Percentiles rank a stretch among this genome's conserved stretches.
Conservation (phyloP, 192 early-diverging fungal species). For the Physocladia obscura region DNA sequence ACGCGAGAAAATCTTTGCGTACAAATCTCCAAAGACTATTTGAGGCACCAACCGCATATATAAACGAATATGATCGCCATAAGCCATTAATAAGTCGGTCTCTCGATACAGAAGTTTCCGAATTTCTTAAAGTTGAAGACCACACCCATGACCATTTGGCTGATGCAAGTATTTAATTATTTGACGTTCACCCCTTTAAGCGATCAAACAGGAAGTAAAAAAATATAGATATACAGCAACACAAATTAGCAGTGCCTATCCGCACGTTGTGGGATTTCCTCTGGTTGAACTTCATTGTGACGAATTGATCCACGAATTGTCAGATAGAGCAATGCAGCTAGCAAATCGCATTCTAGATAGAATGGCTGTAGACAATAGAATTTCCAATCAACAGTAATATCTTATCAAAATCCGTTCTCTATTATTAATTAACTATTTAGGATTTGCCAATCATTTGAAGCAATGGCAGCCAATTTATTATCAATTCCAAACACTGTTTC, state of each 20-base stretch:
- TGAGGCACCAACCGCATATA: constrained; percentile 45
- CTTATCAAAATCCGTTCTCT: not conserved
- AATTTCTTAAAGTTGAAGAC: constrained; percentile 48
- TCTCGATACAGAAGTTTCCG: constrained; percentile 44
- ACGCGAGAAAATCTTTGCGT: constrained; percentile 37
- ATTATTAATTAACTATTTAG: constrained; percentile 19
- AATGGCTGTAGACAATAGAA: constrained; percentile 41
- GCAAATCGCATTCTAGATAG: constrained; percentile 50
- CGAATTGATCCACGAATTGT: constrained; percentile 50
- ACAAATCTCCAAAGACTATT: constrained; percentile 36
- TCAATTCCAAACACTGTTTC: constrained; percentile 53
- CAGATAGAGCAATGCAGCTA: constrained; percentile 45
- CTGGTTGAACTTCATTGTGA: constrained; percentile 56
- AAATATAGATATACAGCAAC: constrained; percentile 40
- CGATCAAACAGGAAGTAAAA: constrained; percentile 40
- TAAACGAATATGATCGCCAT: constrained; percentile 55
- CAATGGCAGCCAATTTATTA: constrained; percentile 44
- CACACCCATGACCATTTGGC: constrained; percentile 46
- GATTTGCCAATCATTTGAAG: constrained; percentile 47
- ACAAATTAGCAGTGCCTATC: constrained; percentile 52
- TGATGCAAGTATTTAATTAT: constrained; percentile 33
- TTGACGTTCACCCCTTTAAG: too few species aligned
- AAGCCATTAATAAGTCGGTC: constrained; percentile 36
- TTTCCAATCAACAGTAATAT: constrained; percentile 27
- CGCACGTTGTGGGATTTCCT: constrained; percentile 53